Evolutionary conservation across 129 eudicot species (phyloP).

Genomic region (Tagetes erecta): DNA sequence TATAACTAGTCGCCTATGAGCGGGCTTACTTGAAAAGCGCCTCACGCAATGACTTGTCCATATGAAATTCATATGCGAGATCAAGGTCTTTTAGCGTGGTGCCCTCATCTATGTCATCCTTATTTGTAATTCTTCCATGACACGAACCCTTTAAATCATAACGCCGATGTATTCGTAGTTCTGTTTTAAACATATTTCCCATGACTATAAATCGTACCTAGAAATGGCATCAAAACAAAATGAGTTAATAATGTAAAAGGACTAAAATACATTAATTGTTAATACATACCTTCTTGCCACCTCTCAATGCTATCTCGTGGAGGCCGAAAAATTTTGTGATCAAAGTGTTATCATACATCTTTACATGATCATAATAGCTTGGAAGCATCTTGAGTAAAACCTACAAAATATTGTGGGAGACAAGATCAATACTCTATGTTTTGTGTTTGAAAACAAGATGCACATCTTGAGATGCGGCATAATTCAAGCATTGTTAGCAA

Average conservation of each 20-base stretch:
- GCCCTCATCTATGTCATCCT: slow-evolving; percentile 58
- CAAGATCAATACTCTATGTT: background rate
- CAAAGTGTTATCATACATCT: slow-evolving; percentile 74
- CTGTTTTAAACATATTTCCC: slow-evolving; percentile 99
- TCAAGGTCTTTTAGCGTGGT: slow-evolving; percentile 91
- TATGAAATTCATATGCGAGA: slow-evolving; percentile 74
- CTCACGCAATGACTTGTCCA: slow-evolving; percentile 85
- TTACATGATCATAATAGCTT: slow-evolving; percentile 77
- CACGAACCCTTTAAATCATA: slow-evolving; percentile 94
- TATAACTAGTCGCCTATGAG: background rate
- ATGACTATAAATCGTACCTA: slow-evolving; percentile 95
- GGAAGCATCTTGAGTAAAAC: slow-evolving; percentile 93
- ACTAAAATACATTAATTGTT: slow-evolving; percentile 1
- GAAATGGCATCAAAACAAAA: slow-evolving; percentile 18
- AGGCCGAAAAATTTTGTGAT: slow-evolving; percentile 94
- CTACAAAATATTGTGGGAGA: slow-evolving; percentile 37
- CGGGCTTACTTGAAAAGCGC: slow-evolving; percentile 74
- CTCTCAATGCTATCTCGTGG: slow-evolving; percentile 61
- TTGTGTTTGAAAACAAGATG: background rate
- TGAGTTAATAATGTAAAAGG: slow-evolving; percentile 4
- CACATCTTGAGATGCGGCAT: too few species aligned
- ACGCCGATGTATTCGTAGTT: slow-evolving; percentile 81
- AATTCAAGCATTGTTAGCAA: background rate
- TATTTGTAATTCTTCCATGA: slow-evolving; percentile 78
- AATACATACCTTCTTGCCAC: slow-evolving; percentile 80